Evolutionary conservation across 2,329 filamentous ascomycete species (phyloP).

Genomic region (Pseudocercospora musae): DNA sequence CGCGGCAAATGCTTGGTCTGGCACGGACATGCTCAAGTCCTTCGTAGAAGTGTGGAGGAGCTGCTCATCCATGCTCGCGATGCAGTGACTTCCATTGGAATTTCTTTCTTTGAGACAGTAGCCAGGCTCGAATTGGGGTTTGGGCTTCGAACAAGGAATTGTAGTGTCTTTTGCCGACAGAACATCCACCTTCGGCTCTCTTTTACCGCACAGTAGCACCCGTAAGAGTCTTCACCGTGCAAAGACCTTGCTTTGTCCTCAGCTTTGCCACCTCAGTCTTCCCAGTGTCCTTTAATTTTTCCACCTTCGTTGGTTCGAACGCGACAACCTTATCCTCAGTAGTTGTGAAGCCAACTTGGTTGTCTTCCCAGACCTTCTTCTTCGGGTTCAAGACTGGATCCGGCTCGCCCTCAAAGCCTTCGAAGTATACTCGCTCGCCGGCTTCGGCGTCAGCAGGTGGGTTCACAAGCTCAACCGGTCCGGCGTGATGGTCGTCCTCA

Average conservation of each 20-base stretch:
- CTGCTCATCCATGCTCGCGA: too few species aligned
- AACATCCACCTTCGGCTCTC: too few species aligned
- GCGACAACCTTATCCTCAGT: constrained; percentile 76
- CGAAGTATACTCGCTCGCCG: constrained; percentile 86
- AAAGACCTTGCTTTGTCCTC: constrained; percentile 75
- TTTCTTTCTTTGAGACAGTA: too few species aligned
- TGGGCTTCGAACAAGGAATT: too few species aligned
- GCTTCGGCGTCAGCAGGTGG: constrained; percentile 76
- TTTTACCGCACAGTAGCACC: constrained; percentile 82
- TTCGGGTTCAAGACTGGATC: constrained; percentile 95
- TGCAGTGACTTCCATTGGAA: too few species aligned
- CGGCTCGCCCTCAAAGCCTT: constrained; percentile 90
- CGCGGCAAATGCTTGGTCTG: too few species aligned
- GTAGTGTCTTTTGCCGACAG: too few species aligned
- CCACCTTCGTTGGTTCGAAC: constrained; percentile 76
- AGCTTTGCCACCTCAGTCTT: constrained; percentile 59
- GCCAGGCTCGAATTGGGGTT: too few species aligned
- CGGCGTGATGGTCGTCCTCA: constrained; percentile 78
- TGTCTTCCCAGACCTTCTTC: constrained; percentile 98
- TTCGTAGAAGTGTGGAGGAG: too few species aligned
- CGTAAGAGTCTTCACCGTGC: constrained; percentile 77
- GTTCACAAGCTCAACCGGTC: constrained; percentile 85
- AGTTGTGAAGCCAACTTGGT: constrained; percentile 94
- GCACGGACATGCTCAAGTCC: too few species aligned
- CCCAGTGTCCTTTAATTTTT: constrained; percentile 65